Conservation (phyloP, 768 basidiomycete species). For the Suillus lakei region DNA sequence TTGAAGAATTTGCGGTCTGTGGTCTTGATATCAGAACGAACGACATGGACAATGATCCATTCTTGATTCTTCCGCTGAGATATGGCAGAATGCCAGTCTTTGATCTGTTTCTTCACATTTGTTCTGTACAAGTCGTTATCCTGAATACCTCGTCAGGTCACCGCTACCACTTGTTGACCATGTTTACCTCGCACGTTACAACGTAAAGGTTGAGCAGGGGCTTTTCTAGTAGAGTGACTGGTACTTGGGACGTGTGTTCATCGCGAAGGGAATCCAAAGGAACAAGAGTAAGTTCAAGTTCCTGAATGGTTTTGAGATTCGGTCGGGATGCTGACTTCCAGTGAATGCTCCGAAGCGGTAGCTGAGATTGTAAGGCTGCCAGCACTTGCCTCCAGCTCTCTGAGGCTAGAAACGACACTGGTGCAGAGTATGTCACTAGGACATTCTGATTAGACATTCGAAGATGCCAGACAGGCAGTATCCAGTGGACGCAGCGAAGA, state of each 20-base stretch:
- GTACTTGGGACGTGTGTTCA: conserved; percentile 76
- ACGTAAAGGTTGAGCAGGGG: conserved; percentile 89
- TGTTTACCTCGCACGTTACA: conserved; percentile 81
- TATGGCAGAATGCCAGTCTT: conserved; percentile 84
- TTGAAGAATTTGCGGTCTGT: conserved; percentile 75
- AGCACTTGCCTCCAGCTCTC: conserved; percentile 76
- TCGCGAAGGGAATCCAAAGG: conserved; percentile 70
- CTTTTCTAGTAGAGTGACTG: conserved; percentile 79
- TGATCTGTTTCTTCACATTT: conserved; percentile 82
- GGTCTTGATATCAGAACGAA: conserved; percentile 69
- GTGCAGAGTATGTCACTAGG: conserved; percentile 70
- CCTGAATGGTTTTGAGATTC: conserved; percentile 85
- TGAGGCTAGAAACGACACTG: conserved; percentile 66
- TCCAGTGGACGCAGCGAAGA: not conserved
- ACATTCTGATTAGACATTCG: conserved; percentile 53
- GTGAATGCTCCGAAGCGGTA: conserved; percentile 89
- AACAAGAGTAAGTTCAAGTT: conserved; percentile 78
- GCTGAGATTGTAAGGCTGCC: conserved; percentile 64
- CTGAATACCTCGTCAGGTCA: conserved; percentile 36
- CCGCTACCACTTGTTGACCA: conserved; percentile 19
- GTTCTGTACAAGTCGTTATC: conserved; percentile 77
- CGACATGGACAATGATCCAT: conserved; percentile 90
- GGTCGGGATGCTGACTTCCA: conserved; percentile 83
- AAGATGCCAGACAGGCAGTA: not conserved
- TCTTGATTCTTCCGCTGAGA: conserved; percentile 81